Conservation (phyloP, 2,329 filamentous ascomycete genomes). For the Trichophyton mentagrophytes region DNA sequence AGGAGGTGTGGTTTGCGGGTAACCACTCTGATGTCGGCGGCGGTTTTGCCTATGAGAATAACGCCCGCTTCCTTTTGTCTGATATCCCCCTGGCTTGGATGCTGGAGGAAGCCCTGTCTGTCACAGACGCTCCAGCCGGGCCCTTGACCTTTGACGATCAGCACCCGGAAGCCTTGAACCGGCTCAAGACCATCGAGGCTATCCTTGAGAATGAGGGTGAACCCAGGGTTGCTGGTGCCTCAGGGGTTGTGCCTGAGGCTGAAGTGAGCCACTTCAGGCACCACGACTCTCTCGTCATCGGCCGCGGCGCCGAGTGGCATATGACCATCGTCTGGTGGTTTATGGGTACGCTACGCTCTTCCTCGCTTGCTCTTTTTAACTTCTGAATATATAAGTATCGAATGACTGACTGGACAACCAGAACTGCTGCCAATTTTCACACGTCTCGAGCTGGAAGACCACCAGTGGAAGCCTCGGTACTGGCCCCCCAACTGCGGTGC, state of each 20-base stretch:
- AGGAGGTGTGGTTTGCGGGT: constrained; percentile 46
- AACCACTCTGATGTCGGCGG: constrained; percentile 44
- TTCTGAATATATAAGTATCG: background rate
- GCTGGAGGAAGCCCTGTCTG: constrained; percentile 34
- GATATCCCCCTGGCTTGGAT: constrained; percentile 43
- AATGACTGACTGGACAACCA: constrained; percentile 7
- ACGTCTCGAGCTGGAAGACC: constrained; percentile 25
- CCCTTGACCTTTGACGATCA: constrained; percentile 15
- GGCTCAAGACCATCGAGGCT: constrained; percentile 3
- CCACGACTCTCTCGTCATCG: constrained; percentile 25
- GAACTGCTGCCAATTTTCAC: constrained; percentile 27
- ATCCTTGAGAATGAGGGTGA: constrained; percentile 6
- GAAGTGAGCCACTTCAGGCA: constrained; percentile 6
- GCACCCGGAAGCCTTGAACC: constrained; percentile 8
- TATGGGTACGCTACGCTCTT: constrained; percentile 17
- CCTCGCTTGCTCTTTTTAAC: background rate
- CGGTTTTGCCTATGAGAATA: constrained; percentile 34
- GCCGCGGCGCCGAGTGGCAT: constrained; percentile 18
- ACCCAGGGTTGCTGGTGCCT: background rate
- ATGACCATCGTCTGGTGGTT: constrained; percentile 26
- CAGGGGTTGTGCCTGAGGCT: background rate
- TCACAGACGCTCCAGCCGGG: constrained; percentile 16
- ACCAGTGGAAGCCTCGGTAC: constrained; percentile 24
- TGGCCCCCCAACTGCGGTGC: constrained; percentile 27
- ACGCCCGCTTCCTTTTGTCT: constrained; percentile 28